These are phyloP conservation scores for Aquilaria agallochum DNA, from an alignment of 441 rosid species.

Conservation along the genomic window DNA sequence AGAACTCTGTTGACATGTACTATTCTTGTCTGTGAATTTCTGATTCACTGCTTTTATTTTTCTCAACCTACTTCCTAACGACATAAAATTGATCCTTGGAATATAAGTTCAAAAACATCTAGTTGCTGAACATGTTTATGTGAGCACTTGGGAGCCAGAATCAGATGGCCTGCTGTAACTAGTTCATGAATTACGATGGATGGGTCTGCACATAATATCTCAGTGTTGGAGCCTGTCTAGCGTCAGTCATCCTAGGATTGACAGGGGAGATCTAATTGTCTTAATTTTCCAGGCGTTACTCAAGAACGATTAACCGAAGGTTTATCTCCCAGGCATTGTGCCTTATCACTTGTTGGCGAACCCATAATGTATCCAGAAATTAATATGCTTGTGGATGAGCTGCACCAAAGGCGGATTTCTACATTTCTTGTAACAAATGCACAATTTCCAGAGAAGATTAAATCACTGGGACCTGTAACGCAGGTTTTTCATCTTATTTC, in stretches of 20 bases:
- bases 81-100: too few species aligned
- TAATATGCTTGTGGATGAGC: conserved; percentile 82
- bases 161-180: too few species aligned
- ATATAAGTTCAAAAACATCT: too few species aligned
- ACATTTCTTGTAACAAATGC: conserved; percentile 96
- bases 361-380: conserved; percentile 97
- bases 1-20: too few species aligned
- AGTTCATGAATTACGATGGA: too few species aligned
- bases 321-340: conserved; percentile 89
- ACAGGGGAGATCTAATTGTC: conserved; percentile 12
- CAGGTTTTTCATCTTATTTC: conserved; percentile 49
- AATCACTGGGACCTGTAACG: conserved; percentile 70
- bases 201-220: too few species aligned
- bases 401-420: conserved; percentile 75
- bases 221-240: too few species aligned
- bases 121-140: too few species aligned
- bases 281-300: conserved; percentile 60
- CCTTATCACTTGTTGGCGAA: conserved; percentile 95
- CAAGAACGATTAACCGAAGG: conserved; percentile 73
- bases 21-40: too few species aligned
- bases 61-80: neutral
- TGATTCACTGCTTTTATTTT: too few species aligned
- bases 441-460: conserved; percentile 88
- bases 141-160: too few species aligned
- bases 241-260: conserved; percentile 1